These are phyloP conservation scores for Entoloma clypeatum DNA, from an alignment of 1,284 basidiomycete species.

Conservation along the genomic window DNA sequence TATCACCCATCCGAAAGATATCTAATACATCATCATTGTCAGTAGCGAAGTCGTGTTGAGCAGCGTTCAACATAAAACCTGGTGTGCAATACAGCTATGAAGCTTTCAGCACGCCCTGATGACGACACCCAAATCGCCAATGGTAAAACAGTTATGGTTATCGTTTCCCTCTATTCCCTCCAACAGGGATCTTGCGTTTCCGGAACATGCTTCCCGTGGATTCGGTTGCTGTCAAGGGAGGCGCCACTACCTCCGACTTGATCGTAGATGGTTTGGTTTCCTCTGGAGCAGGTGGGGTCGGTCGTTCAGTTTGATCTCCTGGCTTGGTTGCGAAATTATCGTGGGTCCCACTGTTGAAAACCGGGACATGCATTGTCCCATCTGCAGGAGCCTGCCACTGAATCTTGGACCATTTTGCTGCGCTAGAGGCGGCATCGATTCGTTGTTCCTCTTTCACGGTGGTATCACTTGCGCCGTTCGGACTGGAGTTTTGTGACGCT, in stretches of 20 bases:
- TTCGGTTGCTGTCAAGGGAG: conserved; percentile 3
- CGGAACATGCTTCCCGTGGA: conserved; percentile 29
- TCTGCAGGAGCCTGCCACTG: no score
- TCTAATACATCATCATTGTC: no score
- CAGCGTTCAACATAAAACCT: no score
- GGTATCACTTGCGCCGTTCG: not conserved
- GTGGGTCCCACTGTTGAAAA: not conserved
- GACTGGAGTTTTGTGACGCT: not conserved
- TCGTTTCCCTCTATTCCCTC: conserved; percentile 30
- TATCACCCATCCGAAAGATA: no score
- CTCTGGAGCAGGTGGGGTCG: conserved; percentile 9
- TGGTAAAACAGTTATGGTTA: not conserved
- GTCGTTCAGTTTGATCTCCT: conserved; percentile 12
- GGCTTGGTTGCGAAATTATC: not conserved
- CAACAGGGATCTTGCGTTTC: conserved; percentile 35
- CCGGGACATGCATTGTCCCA: no score
- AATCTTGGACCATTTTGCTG: no score
- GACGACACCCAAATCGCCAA: no score
- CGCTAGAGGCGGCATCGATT: no score
- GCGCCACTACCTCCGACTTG: conserved; percentile 16
- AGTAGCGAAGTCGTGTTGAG: no score
- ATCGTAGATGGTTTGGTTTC: conserved; percentile 8
- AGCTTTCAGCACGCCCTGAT: no score
- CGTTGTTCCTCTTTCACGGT: not conserved
- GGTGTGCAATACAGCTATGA: no score